A percentile compares a stretch with the other conserved stretches of the same genome.
phyloP scores from a whole-genome alignment of 2,329 filamentous ascomycete genomes.

The Paracoccidioides lutzii region DNA sequence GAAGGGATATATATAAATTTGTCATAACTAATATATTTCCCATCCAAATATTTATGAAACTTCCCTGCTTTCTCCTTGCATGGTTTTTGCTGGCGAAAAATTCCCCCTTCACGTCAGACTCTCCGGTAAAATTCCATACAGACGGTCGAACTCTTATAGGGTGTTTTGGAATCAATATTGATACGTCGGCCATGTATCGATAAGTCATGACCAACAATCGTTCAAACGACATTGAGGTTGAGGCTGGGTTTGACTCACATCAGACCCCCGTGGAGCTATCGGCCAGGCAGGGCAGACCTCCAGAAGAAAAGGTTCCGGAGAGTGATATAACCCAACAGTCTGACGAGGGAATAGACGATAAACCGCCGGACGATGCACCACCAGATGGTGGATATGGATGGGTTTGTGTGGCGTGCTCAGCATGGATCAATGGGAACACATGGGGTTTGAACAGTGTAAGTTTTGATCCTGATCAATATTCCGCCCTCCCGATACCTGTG shows the following conservation, averaged over 20 bases:
- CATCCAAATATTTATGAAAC: too few relatives aligned
- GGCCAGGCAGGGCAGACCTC: neutral
- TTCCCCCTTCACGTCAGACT: neutral
- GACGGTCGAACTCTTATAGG: neutral
- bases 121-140: neutral
- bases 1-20: neutral
- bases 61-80: neutral
- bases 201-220: neutral
- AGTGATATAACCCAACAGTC: slow-evolving; percentile 1
- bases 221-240: neutral
- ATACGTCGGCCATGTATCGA: neutral
- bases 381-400: slow-evolving; percentile 50
- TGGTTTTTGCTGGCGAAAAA: neutral
- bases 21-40: neutral
- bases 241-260: neutral
- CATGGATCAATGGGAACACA: slow-evolving; percentile 54
- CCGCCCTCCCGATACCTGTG: neutral
- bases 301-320: neutral
- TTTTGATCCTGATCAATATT: slow-evolving; percentile 4
- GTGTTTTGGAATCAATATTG: neutral
- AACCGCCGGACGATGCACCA: slow-evolving; percentile 22
- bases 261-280: slow-evolving; percentile 1
- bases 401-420: slow-evolving; percentile 44
- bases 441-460: slow-evolving; percentile 59
- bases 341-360: slow-evolving; percentile 17